Evolutionary conservation across 305 asterid genomes (phyloP).

Genomic region (Nicotiana rustica): DNA sequence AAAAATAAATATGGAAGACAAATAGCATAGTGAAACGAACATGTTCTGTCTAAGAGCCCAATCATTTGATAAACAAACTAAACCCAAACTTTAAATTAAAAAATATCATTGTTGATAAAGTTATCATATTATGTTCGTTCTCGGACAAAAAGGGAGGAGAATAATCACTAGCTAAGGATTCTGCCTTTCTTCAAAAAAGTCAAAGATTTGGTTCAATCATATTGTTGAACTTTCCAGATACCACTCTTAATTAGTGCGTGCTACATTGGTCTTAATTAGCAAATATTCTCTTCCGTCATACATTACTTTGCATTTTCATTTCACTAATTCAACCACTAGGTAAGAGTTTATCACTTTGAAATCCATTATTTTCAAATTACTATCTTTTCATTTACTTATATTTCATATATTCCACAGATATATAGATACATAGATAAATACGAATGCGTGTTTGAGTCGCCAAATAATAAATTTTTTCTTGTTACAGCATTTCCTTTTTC

Average conservation of each 20-base stretch:
- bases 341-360: too few relatives aligned
- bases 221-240: neutral
- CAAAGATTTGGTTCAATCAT: conserved; percentile 34
- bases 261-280: neutral
- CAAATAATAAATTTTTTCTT: too few relatives aligned
- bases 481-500: too few relatives aligned
- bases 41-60: conserved; percentile 16
- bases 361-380: too few relatives aligned
- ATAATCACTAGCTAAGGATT: conserved; percentile 8
- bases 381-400: too few relatives aligned
- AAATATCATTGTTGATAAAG: neutral
- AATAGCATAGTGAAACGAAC: conserved; percentile 25
- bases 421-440: too few relatives aligned
- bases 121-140: conserved; percentile 5
- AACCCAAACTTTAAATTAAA: neutral
- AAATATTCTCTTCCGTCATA: neutral
- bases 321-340: too few relatives aligned
- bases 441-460: too few relatives aligned
- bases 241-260: neutral
- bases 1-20: neutral
- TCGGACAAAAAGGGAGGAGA: conserved; percentile 19
- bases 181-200: conserved; percentile 9
- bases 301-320: too few relatives aligned
- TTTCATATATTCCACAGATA: too few relatives aligned
- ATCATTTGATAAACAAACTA: conserved; percentile 26